Conservation (phyloP, 1,284 basidiomycete species). For the Vanrija humicola region DNA sequence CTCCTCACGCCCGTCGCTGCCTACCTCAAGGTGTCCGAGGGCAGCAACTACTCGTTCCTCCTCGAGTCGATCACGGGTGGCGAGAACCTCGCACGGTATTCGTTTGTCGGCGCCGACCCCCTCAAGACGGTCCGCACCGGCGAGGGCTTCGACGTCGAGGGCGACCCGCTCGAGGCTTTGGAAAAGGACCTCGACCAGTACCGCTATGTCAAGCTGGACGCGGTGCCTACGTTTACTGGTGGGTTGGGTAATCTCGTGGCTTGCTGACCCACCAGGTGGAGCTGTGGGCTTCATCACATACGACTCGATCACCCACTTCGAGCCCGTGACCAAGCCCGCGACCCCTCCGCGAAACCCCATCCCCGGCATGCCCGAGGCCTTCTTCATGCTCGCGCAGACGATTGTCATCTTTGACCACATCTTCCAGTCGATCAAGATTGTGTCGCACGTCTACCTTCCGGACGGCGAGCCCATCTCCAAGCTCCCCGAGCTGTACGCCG, state of each 20-base stretch:
- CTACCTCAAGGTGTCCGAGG: conserved; percentile 87
- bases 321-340: conserved; percentile 73
- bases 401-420: conserved; percentile 96
- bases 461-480: conserved; percentile 47
- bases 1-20: conserved; percentile 96
- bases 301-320: conserved; percentile 94
- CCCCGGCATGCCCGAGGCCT: conserved; percentile 83
- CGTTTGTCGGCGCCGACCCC: conserved; percentile 96
- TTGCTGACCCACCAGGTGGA: conserved; percentile 59
- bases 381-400: conserved; percentile 95
- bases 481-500: conserved; percentile 77
- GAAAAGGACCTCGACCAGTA: conserved; percentile 84
- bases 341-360: conserved; percentile 65
- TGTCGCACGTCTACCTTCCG: conserved; percentile 89
- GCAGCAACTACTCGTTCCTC: conserved; percentile 87
- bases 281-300: conserved; percentile 97
- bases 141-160: conserved; percentile 71
- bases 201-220: conserved; percentile 84
- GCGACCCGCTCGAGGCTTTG: conserved; percentile 81
- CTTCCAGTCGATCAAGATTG: conserved; percentile 88
- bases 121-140: conserved; percentile 89
- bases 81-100: conserved; percentile 87
- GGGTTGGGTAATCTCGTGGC: neutral
- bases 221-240: conserved; percentile 86
- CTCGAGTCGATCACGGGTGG: conserved; percentile 88